These are phyloP conservation scores for Pelargonium australe DNA, from an alignment of 441 rosid species.

Conservation along the genomic window DNA sequence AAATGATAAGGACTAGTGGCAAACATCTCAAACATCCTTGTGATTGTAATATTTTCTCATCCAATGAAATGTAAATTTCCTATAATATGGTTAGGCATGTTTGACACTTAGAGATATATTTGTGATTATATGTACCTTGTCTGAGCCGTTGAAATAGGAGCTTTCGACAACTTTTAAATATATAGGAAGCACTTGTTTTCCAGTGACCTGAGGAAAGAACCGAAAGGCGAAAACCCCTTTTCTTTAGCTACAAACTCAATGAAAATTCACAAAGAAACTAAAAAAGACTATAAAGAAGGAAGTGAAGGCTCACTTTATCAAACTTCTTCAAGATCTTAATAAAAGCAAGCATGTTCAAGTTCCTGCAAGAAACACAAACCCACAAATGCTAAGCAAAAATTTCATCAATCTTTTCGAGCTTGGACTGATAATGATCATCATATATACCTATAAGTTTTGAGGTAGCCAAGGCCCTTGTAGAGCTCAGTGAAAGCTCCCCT, in stretches of 20 bases:
- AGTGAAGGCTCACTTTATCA: constrained; percentile 52
- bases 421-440: no score
- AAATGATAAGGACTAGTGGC: no score
- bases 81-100: no score
- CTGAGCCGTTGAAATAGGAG: constrained; percentile 87
- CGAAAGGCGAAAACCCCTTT: constrained; percentile 12
- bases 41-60: no score
- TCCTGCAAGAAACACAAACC: constrained; percentile 36
- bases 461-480: constrained; percentile 80
- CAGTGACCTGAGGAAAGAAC: constrained; percentile 51
- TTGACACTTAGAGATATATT: constrained; percentile 11
- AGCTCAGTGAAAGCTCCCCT: constrained; percentile 79
- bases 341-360: constrained; percentile 94
- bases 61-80: no score
- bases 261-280: no score
- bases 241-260: not conserved
- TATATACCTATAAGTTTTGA: constrained; percentile 66
- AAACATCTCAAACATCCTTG: no score
- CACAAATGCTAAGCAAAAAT: not conserved
- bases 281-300: not conserved
- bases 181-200: constrained; percentile 76
- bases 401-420: no score
- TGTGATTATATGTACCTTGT: constrained; percentile 54
- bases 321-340: constrained; percentile 90
- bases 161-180: constrained; percentile 89